Base-by-base conservation (phyloP, 805 yeast species). In the Candida sanyiensis region DNA sequence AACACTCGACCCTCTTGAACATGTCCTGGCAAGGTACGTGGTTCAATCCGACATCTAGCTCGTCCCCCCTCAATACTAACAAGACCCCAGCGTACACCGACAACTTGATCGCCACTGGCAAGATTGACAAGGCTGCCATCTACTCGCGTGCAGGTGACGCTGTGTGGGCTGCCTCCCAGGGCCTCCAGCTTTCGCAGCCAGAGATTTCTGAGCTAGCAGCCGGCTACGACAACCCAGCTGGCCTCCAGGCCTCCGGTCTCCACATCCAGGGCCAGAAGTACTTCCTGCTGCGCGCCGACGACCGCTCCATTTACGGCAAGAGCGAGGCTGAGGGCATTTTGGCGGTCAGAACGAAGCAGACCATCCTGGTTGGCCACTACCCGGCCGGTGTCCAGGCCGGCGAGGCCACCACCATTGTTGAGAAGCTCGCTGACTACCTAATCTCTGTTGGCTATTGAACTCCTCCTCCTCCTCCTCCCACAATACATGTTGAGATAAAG, bases 81-180 rank as follows among this genome's bases (percentile, higher is more conserved):
- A n/a, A n/a, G n/a, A n/a, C n/a, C n/a, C n/a, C 26, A 88, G 97
- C 97, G 44, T 93, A 93, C 74, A 88, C 96, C 39, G 97, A 93
- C 62, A 90, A 88, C 67, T 78, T 93, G 51, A 67, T 83, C 50
- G 84, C 81, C 40, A 83, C 97, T 37, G 86, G 87, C 46, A 86
- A 85, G 62, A 72, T 93, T 49, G 97, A 90, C 67, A 79, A 79
- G 62, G 96, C 97, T 24, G 93, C 94, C 29, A 77, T 93, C 50
- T 89, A 84, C 65, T 89, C 97, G 8, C 82, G 84, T 50, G 96
- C 94, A 11, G 98, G 98, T 33, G 96, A 89, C 62, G 75, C 95
- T 16, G 74, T 79, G 38, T 93, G 98, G 98, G 97, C 97, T 17
- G 76, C 80, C 50, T 72, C 93, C 13, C 73, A 83, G 44, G 75